A percentile compares a stretch with the other conserved stretches of the same genome.
These are phyloP conservation scores for Plantago rigida DNA, from an alignment of 305 asterid species.

Conservation along the genomic window DNA sequence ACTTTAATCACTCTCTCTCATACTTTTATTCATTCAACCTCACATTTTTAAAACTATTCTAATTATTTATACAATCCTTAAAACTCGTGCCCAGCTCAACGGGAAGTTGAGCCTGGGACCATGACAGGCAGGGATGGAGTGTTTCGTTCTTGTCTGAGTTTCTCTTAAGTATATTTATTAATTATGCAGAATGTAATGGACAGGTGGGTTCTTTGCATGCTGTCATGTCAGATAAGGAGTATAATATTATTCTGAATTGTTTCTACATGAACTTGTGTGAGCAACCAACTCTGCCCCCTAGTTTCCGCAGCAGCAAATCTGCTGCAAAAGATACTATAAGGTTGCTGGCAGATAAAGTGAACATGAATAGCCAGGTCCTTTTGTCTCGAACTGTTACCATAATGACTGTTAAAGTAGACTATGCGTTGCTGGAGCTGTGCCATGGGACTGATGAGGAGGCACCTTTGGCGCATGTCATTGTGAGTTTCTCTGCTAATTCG, in stretches of 20 bases:
- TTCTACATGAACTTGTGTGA: constrained; percentile 70
- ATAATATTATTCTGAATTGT: constrained; percentile 76
- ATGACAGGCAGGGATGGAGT: too few relatives aligned
- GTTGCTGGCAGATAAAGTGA: constrained; percentile 82
- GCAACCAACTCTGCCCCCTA: constrained; percentile 75
- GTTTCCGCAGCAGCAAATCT: constrained; percentile 73
- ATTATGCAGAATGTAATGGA: constrained; percentile 21
- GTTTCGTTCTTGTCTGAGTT: not conserved
- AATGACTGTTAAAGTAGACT: constrained; percentile 66
- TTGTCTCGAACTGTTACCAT: constrained; percentile 86
- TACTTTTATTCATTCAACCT: too few relatives aligned
- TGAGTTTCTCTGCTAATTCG: constrained; percentile 36
- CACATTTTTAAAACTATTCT: too few relatives aligned
- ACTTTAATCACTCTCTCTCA: too few relatives aligned
- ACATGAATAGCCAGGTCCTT: constrained; percentile 80
- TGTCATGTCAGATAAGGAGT: constrained; percentile 87
- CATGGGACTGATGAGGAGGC: constrained; percentile 73
- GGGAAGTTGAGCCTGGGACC: too few relatives aligned
- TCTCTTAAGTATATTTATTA: constrained; percentile 1
- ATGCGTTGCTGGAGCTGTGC: constrained; percentile 74
- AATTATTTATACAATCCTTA: too few relatives aligned
- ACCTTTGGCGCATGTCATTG: constrained; percentile 84
- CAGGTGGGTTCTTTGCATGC: constrained; percentile 88
- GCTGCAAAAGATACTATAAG: constrained; percentile 75
- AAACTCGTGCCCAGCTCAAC: too few relatives aligned